Evolutionary conservation across 768 basidiomycete genomes (phyloP), one percentile per base, ranked within the genome.

Genomic region (Suillus discolor): DNA sequence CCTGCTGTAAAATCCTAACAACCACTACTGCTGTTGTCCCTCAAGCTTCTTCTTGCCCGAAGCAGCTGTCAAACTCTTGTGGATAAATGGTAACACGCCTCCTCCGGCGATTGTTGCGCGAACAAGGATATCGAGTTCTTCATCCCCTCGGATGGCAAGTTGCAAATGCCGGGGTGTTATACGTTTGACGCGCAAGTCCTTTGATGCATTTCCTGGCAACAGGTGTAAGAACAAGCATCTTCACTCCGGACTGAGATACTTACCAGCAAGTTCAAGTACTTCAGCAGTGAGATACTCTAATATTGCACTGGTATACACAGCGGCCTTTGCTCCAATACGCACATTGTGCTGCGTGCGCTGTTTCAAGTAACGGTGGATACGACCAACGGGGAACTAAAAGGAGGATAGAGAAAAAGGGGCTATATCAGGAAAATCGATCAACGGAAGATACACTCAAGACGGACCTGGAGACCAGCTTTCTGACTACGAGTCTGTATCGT

Each of bases 281-380:
- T 99, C 96, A 12, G 96, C 96, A 0, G 96, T 97, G 61, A 99
- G 84, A 75, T 99, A 98, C 78, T 99, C 96, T 64, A 97, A 84
- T 70, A 97, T 95, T 39, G 96, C 96, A 44, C 93, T 90, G n/a
- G 94, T 94, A 78, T 97, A 97, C 18, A 98, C 96, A 11, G 96
- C 95, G 34, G 96, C 96, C 77, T 97, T 97, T n/a, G 95, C 96
- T 36, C 96, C 96, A 69, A 99, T 94, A 44, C 96, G 91, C 62
- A 97, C 90, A 74, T 96, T 96, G 79, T 96, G 91, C 75, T 95
- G 93, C 20, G 94, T 97, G 69, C 92, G 87, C 74, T 90, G 90
- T 77, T 97, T 96, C 70, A 97, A 80, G 80, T 93, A 97, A 82
- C 96, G 88, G 76, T 99, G 96, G 64, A 97, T 96, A 93, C 96